Evolutionary conservation across 2,329 filamentous ascomycete genomes (phyloP), one percentile per base, ranked within the genome.

Genomic region (Aspergillus brasiliensis): DNA sequence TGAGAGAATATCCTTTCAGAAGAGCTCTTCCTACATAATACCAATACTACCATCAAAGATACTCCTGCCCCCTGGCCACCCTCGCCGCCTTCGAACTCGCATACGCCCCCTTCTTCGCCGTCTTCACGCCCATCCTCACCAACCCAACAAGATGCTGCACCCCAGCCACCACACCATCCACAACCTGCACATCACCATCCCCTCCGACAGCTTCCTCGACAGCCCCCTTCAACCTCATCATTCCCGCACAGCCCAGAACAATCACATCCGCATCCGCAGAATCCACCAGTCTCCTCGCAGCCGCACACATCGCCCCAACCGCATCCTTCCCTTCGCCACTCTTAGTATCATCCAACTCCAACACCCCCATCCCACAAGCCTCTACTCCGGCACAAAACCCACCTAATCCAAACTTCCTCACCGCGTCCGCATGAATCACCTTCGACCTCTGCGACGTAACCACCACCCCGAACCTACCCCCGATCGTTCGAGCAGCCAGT

Each of bases 401-500:
- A 0, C 65, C 69, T 48, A 82, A 70, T 0, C 80, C 79, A 59
- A 81, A 81, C 8, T 72, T 67, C 8, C 73, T 67, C 13, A 82
- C 74, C 2, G 73, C 67, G 47, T 80, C 78, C 34, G 73, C 70
- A 56, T 80, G 74, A 67, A 73, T 75, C 56, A 80, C 75, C 40
- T 73, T 75, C 21, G 74, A 77, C 19, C 80, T 65, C 17, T 71
- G 63, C 2, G 71, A 73, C 0, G 79, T 81, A 0, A 78, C 78
- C 3, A 81, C 70, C 19, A 83, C 73, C 0, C 81, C 81, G 44
- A 83, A 78, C 2, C 75, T 68, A 5, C 76, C 75, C 2, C 82
- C 83, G 2, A 84, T 73, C 57, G 82, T 83, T 7, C 81, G 69
- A 5, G 81, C 78, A 5, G 80, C 74, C 63, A 85, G 83, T 2